phyloP scores from a whole-genome alignment of 2,329 filamentous ascomycete genomes.

The Sphaerulina vaccinii region DNA sequence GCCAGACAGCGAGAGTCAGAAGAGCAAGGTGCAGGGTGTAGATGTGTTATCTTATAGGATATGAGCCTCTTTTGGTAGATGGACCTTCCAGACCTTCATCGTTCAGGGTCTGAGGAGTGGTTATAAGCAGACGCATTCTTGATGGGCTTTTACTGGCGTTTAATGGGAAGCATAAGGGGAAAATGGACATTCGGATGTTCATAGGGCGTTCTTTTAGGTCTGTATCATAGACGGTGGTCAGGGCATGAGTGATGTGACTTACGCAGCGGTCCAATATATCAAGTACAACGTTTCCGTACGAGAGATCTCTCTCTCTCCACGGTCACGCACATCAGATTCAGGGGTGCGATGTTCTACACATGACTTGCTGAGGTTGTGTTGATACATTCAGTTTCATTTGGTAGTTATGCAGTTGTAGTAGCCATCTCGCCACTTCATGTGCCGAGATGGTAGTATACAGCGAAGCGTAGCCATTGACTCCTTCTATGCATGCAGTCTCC shows the following conservation, averaged over 20 bases:
- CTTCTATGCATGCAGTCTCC: constrained; percentile 6
- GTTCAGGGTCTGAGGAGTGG: too few species aligned
- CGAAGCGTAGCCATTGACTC: constrained; percentile 14
- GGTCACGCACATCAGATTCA: too few species aligned
- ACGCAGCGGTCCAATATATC: constrained; percentile 1
- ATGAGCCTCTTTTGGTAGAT: neutral
- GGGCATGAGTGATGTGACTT: constrained; percentile 4
- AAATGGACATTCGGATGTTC: neutral
- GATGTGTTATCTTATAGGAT: constrained; percentile 58
- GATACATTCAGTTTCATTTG: neutral
- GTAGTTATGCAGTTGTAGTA: constrained; percentile 6
- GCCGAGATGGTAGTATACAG: constrained; percentile 16
- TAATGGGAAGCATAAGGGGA: neutral
- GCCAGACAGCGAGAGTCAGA: constrained; percentile 48
- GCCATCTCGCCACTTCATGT: neutral
- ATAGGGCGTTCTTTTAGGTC: neutral
- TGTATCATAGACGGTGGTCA: constrained; percentile 3
- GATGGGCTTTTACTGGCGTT: neutral
- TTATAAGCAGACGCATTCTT: too few species aligned
- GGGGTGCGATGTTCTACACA: too few species aligned
- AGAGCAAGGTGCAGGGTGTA: constrained; percentile 59
- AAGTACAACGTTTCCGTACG: neutral
- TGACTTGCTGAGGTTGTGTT: too few species aligned
- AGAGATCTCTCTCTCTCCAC: too few species aligned
- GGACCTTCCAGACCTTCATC: too few species aligned